phyloP scores from a whole-genome alignment of 1,284 basidiomycete genomes.

The Trichosporon ovoides region DNA sequence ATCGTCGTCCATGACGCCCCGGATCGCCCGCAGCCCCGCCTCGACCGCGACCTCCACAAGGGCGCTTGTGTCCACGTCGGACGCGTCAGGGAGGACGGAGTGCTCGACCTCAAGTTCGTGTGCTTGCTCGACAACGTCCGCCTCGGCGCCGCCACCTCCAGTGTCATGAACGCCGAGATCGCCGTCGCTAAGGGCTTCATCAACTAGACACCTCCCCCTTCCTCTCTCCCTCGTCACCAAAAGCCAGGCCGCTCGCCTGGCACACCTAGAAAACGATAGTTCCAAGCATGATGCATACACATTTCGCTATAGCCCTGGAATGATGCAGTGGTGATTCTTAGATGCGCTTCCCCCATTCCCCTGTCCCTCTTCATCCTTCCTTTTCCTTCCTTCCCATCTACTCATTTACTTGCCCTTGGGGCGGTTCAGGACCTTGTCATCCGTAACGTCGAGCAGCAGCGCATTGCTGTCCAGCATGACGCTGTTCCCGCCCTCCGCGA shows the following conservation, averaged over 20 bases:
- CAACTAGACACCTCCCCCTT: neutral
- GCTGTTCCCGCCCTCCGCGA: conserved; percentile 78
- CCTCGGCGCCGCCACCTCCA: conserved; percentile 93
- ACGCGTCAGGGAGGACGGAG: conserved; percentile 79
- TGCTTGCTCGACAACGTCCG: conserved; percentile 91
- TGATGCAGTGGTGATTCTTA: too few relatives aligned
- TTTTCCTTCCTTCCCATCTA: neutral
- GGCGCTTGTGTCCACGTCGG: conserved; percentile 93
- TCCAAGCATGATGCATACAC: too few relatives aligned
- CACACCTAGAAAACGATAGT: too few relatives aligned
- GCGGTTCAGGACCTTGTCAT: conserved; percentile 14
- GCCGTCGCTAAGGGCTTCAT: conserved; percentile 77
- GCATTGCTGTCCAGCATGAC: conserved; percentile 94
- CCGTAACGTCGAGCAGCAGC: conserved; percentile 70
- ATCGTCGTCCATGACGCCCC: conserved; percentile 90
- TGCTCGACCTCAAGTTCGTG: conserved; percentile 94
- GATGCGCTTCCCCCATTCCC: too few relatives aligned
- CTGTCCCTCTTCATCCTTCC: too few relatives aligned
- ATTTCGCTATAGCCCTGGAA: too few relatives aligned
- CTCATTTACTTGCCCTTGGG: conserved; percentile 10
- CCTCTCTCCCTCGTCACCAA: too few relatives aligned
- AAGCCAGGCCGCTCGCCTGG: too few relatives aligned
- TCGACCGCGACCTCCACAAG: conserved; percentile 85
- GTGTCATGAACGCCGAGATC: conserved; percentile 94
- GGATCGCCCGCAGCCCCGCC: conserved; percentile 88